Percentiles rank a stretch among this genome's conserved stretches.
These are phyloP conservation scores for Globisporangium acanthophoron DNA, from an alignment of 352 stramenopile species.

Conservation along the genomic window DNA sequence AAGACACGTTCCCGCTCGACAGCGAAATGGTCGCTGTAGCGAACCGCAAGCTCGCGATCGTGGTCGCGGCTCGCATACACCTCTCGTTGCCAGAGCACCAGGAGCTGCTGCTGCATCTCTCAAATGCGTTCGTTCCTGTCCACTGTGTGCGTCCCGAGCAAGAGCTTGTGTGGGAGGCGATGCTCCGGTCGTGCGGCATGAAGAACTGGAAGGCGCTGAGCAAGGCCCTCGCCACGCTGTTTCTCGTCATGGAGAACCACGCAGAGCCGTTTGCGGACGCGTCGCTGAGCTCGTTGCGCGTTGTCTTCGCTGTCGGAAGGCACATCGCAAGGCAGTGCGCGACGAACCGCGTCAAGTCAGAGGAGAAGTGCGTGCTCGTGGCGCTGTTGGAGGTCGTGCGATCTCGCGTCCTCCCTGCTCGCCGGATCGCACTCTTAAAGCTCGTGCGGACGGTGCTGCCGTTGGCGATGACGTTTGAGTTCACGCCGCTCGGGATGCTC, in stretches of 20 bases:
- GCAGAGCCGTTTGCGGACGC: constrained; percentile 15
- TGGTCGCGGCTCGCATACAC: constrained; percentile 30
- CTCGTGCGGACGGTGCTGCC: constrained; percentile 33
- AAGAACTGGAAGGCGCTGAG: constrained; percentile 39
- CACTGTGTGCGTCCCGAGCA: constrained; percentile 21
- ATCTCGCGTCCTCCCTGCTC: constrained; percentile 33
- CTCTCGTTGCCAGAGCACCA: constrained; percentile 25
- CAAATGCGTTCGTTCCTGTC: constrained; percentile 38
- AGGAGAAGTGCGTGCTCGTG: constrained; percentile 39
- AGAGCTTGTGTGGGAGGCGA: constrained; percentile 29
- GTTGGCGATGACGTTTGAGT: constrained; percentile 27
- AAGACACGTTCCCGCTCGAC: constrained; percentile 29
- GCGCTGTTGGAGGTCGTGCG: constrained; percentile 48
- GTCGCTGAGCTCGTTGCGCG: constrained; percentile 16
- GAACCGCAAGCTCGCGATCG: constrained; percentile 28
- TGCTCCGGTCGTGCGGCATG: constrained; percentile 32
- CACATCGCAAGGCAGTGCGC: constrained; percentile 8
- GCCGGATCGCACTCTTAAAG: constrained; percentile 36
- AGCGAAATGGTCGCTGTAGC: constrained; percentile 27
- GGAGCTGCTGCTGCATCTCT: constrained; percentile 38
- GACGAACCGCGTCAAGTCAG: constrained; percentile 18
- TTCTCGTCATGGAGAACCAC: constrained; percentile 24
- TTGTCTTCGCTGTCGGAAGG: constrained; percentile 24
- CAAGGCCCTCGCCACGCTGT: constrained; percentile 26
- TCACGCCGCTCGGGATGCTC: constrained; percentile 21